Conservation (phyloP, 2,329 filamentous ascomycete genomes). For the Ceratocystis variospora region DNA sequence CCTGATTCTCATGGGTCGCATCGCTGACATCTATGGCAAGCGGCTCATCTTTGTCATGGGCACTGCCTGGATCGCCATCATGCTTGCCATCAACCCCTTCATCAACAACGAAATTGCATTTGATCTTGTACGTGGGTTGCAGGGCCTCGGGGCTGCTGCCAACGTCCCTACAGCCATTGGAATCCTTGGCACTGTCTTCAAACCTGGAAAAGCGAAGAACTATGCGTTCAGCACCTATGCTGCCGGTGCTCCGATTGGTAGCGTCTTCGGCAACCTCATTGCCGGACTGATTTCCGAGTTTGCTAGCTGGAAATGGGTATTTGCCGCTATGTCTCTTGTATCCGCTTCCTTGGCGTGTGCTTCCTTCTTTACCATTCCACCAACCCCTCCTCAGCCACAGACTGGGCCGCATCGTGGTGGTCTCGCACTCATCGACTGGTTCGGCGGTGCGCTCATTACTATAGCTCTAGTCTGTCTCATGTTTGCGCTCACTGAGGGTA, state of each 20-base stretch:
- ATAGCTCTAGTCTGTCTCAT: constrained; percentile 47
- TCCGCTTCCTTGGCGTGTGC: constrained; percentile 42
- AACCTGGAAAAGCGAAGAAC: constrained; percentile 54
- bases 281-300: constrained; percentile 51
- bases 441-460: constrained; percentile 50
- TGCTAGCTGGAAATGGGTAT: constrained; percentile 52
- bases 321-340: constrained; percentile 49
- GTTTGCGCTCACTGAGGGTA: constrained; percentile 55
- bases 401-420: constrained; percentile 1
- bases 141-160: constrained; percentile 53
- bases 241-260: constrained; percentile 50
- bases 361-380: constrained; percentile 46
- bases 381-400: constrained; percentile 27
- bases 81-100: constrained; percentile 48
- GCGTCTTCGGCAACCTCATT: constrained; percentile 50
- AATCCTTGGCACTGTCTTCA: constrained; percentile 53
- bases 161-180: constrained; percentile 60
- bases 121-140: constrained; percentile 50
- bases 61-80: constrained; percentile 47
- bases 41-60: constrained; percentile 50
- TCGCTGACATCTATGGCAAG: constrained; percentile 54
- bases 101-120: constrained; percentile 54
- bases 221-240: constrained; percentile 54
- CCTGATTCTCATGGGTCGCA: constrained; percentile 51
- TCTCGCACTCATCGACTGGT: constrained; percentile 38